Percentiles rank a stretch among this genome's conserved stretches.
Evolutionary conservation across 345 rosid genomes (phyloP).

Genomic region (Eucalyptus viminalis): DNA sequence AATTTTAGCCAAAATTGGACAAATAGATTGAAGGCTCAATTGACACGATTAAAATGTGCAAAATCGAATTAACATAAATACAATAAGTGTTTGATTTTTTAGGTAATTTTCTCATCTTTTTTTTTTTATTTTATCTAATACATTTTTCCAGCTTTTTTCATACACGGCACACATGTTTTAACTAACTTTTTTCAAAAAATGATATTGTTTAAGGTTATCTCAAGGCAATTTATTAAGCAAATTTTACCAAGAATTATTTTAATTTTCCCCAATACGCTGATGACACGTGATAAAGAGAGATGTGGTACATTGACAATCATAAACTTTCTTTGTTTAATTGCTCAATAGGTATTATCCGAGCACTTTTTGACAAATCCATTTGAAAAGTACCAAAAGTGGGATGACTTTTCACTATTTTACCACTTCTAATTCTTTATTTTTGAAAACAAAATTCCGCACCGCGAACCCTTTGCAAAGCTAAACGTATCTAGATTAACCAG

Average conservation of each 20-base stretch:
- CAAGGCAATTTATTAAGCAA: not conserved
- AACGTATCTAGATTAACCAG: not conserved
- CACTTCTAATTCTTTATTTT: not conserved
- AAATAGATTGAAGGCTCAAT: too few relatives aligned
- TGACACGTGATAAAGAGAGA: not conserved
- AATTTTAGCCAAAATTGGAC: too few relatives aligned
- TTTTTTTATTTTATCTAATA: not conserved
- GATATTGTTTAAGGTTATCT: not conserved
- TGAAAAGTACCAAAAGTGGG: not conserved
- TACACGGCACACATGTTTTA: not conserved
- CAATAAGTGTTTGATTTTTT: too few relatives aligned
- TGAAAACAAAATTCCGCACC: not conserved
- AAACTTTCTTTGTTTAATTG: not conserved
- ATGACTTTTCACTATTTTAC: not conserved
- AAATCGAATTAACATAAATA: too few relatives aligned
- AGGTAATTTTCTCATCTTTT: not conserved
- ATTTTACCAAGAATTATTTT: not conserved
- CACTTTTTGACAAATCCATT: not conserved
- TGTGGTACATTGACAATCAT: not conserved
- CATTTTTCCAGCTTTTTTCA: not conserved
- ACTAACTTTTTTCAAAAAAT: not conserved
- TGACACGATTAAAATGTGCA: too few relatives aligned
- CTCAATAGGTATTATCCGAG: not conserved
- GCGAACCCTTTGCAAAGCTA: not conserved
- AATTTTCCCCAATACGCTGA: not conserved